A percentile compares a stretch with the other conserved stretches of the same genome.
Evolutionary conservation across 768 basidiomycete species (phyloP).

Genomic region (Albatrellus ellisii): DNA sequence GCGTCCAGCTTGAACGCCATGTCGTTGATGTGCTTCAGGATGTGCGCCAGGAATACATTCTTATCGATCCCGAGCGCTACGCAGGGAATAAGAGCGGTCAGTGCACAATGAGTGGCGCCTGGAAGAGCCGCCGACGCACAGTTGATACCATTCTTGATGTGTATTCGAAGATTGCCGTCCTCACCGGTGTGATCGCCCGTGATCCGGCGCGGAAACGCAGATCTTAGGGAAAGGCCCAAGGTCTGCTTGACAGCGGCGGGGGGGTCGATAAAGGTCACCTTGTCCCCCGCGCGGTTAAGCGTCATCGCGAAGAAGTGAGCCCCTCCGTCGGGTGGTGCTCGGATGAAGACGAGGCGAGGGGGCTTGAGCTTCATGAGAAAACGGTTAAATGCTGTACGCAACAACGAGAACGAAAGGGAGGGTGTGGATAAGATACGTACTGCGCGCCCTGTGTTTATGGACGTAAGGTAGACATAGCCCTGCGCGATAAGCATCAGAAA

Average conservation of each 20-base stretch:
- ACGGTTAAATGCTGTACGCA: constrained; percentile 5
- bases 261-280: constrained; percentile 32
- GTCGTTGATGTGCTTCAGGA: constrained; percentile 43
- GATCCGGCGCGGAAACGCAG: constrained; percentile 29
- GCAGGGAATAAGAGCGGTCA: background rate
- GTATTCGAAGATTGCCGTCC: constrained; percentile 39
- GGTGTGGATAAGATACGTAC: constrained; percentile 24
- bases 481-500: constrained; percentile 18
- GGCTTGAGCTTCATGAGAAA: constrained; percentile 23
- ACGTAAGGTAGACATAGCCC: constrained; percentile 61
- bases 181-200: constrained; percentile 30
- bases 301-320: constrained; percentile 53
- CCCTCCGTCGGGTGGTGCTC: constrained; percentile 31
- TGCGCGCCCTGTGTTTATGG: constrained; percentile 34
- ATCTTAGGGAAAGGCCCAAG: constrained; percentile 26
- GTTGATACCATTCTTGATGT: constrained; percentile 28
- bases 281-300: constrained; percentile 47
- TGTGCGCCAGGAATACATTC: constrained; percentile 44
- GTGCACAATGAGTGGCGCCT: background rate
- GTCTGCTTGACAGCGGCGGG: constrained; percentile 25
- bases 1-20: constrained; percentile 54
- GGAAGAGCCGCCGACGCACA: constrained; percentile 1
- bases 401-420: constrained; percentile 5
- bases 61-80: constrained; percentile 26
- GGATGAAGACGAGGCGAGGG: constrained; percentile 58